Conservation (phyloP, 805 yeast genomes). For the Saccharomycopsis fermentans region DNA sequence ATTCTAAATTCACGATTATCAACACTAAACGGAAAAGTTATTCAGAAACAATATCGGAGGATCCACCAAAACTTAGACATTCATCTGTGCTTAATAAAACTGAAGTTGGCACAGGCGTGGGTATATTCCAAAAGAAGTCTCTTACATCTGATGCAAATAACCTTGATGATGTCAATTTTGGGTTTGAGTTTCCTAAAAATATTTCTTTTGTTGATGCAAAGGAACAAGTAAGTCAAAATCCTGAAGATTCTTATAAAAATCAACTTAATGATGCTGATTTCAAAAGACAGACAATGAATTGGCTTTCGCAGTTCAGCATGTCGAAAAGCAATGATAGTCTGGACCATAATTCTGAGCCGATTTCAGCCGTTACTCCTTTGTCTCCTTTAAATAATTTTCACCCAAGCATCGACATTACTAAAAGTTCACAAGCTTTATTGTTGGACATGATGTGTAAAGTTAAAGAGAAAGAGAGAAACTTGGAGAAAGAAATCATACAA, state of each 20-base stretch:
- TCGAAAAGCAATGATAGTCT: neutral
- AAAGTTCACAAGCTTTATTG: slow-evolving; percentile 14
- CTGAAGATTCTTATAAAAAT: neutral
- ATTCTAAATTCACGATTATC: neutral
- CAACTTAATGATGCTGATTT: neutral
- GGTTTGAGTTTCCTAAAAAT: slow-evolving; percentile 9
- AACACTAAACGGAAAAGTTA: neutral
- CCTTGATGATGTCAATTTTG: slow-evolving; percentile 3
- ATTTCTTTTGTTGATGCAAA: neutral
- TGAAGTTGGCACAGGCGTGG: neutral
- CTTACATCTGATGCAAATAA: neutral
- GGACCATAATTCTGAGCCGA: neutral
- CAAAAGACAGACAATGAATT: slow-evolving; percentile 8
- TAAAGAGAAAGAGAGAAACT: slow-evolving; percentile 3
- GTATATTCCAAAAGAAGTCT: neutral
- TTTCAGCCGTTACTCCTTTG: slow-evolving; percentile 11
- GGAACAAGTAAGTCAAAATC: neutral
- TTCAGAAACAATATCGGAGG: neutral
- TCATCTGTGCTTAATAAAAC: neutral
- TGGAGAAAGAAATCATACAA: neutral
- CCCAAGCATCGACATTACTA: slow-evolving; percentile 1
- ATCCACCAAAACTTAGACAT: neutral
- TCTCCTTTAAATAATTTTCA: slow-evolving; percentile 7
- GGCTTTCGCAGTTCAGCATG: slow-evolving; percentile 4
- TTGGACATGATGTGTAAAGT: slow-evolving; percentile 15